These are phyloP conservation scores for Neovahlkampfia damariscottae DNA, from an alignment of 78 protist genomes.

Conservation along the genomic window DNA sequence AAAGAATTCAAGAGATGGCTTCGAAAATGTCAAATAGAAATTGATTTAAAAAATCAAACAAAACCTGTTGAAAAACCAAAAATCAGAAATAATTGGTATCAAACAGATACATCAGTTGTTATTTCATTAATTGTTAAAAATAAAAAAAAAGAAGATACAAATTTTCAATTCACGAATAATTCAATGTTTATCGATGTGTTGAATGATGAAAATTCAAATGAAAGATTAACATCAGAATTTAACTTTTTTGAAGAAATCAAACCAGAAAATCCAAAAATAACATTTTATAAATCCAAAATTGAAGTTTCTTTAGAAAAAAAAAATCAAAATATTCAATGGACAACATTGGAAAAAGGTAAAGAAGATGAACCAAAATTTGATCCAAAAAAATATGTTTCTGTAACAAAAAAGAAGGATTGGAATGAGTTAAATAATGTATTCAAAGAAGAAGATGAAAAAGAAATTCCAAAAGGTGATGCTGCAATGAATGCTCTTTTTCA, in stretches of 20 bases:
- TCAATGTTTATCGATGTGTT: not conserved
- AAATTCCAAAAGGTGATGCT: constrained; percentile 53
- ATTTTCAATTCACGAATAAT: too few relatives aligned
- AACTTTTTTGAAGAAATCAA: not conserved
- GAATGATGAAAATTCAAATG: not conserved
- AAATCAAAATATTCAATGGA: not conserved
- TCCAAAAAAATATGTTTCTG: not conserved
- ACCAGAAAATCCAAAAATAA: not conserved
- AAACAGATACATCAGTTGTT: constrained; percentile 7
- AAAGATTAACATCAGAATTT: not conserved
- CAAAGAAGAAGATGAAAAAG: constrained; percentile 39
- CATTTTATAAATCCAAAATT: not conserved
- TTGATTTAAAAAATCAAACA: not conserved
- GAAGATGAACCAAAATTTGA: not conserved
- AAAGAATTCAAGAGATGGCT: not conserved
- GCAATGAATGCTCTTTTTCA: constrained; percentile 58
- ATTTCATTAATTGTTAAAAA: constrained; percentile 10
- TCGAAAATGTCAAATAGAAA: not conserved
- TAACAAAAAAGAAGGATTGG: constrained; percentile 58
- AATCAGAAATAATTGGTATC: constrained; percentile 25
- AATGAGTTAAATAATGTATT: constrained; percentile 32
- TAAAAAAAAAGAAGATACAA: not conserved
- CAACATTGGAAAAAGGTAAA: not conserved
- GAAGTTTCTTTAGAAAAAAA: not conserved
- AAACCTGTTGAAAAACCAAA: not conserved